Percentiles rank a stretch among this genome's conserved stretches.
These are phyloP conservation scores for Phytopythium cucurbitacearum DNA, from an alignment of 352 stramenopile species.

Conservation along the genomic window DNA sequence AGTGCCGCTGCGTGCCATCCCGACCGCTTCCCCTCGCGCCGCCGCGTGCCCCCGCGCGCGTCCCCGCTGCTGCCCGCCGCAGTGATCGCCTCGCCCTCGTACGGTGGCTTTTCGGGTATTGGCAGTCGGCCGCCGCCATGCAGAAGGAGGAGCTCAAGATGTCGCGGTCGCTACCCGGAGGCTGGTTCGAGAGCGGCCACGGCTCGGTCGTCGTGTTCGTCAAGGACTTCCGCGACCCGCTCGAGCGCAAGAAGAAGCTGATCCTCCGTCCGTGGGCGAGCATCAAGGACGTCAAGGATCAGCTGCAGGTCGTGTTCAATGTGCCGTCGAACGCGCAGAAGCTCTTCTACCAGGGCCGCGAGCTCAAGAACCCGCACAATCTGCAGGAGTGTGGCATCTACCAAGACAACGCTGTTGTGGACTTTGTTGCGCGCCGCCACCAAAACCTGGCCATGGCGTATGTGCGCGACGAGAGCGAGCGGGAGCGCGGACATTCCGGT, in stretches of 20 bases:
- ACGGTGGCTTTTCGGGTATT: too few relatives aligned
- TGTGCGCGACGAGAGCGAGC: constrained; percentile 9
- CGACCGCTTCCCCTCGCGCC: too few relatives aligned
- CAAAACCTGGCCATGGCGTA: constrained; percentile 55
- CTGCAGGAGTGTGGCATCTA: constrained; percentile 82
- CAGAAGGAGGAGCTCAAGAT: constrained; percentile 44
- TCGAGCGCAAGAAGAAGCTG: constrained; percentile 82
- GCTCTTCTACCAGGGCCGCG: constrained; percentile 75
- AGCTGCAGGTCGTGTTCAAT: constrained; percentile 81
- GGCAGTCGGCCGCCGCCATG: constrained; percentile 4
- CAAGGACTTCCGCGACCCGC: constrained; percentile 77
- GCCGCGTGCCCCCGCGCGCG: too few relatives aligned
- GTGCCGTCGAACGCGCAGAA: constrained; percentile 75
- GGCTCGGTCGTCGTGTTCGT: constrained; percentile 64
- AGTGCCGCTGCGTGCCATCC: too few relatives aligned
- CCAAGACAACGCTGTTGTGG: constrained; percentile 71
- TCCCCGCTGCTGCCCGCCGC: too few relatives aligned
- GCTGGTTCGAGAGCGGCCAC: constrained; percentile 76
- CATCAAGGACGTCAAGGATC: constrained; percentile 85
- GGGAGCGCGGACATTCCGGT: too few relatives aligned
- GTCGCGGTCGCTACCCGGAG: constrained; percentile 66
- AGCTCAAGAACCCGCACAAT: constrained; percentile 83
- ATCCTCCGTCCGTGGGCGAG: constrained; percentile 70
- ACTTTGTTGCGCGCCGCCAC: constrained; percentile 66
- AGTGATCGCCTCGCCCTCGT: too few relatives aligned